Evolutionary conservation across 176 grass and related monocot genomes (phyloP), one percentile per base, ranked within the genome.

Genomic region (Oryza meyeriana): DNA sequence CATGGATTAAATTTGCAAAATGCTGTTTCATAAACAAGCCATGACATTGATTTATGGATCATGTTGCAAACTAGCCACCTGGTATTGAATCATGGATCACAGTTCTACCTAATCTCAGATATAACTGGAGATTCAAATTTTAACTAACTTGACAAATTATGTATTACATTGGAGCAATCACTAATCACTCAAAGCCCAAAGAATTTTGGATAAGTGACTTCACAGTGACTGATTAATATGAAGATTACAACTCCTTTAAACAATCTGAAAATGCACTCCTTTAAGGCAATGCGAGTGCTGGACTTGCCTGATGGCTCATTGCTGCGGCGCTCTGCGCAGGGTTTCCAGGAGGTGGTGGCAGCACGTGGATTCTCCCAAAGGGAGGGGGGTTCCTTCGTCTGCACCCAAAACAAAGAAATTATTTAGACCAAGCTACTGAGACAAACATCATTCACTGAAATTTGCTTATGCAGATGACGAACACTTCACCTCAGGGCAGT

Each of bases 281-380:
- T 89, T 66, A 41, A 26, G 32, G 64, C 2, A 32, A 25, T 6
- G 12, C 39, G 38, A 41, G 83, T 34, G 32, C 22, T 61, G 66
- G 4, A 81, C 87, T 85, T 88, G 74, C 93, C 93, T 85, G 93
- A 90, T 34, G 91, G 83, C 27, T 90, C 85, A 83, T 83, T 24
- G 10, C 76, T 78, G 25, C 69, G 77, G 22, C 78, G 77, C 76
- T 94, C 90, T 28, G 93, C 93, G 14, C 93, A 94, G 64, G 93
- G 87, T 66, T 92, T 94, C 93, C 93, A 94, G 27, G 93, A 90
- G 5, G 85, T 81, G 64, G 93, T 92, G 8, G 90, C 72, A 58
- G 87, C 88, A 55, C 86, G 89, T 4, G 93, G 93, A 79, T 94
- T 94, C 90, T 92, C 87, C 93, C 93, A 94, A 22, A 92, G 87